A percentile compares a stretch with the other conserved stretches of the same genome.
Conservation (phyloP, 768 basidiomycete genomes). For the Lentinula edodes region DNA sequence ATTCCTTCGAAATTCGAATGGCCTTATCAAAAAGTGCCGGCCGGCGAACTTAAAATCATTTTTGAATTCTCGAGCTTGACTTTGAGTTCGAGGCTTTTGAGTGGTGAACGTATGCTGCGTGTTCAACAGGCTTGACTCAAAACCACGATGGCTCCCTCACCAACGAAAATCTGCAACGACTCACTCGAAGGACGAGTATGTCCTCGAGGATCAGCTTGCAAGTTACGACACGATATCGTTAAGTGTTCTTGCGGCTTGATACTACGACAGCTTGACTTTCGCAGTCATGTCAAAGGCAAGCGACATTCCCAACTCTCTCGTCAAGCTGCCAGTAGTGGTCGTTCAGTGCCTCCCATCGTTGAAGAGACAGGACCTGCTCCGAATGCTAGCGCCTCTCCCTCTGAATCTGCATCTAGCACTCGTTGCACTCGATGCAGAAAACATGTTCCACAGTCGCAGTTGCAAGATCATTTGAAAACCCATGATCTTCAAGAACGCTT, state of each 20-base stretch:
- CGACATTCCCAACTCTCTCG: constrained; percentile 15
- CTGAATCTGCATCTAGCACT: background rate
- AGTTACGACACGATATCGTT: constrained; percentile 28
- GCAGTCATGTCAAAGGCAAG: constrained; percentile 24
- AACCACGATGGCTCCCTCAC: constrained; percentile 7
- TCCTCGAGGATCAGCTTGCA: constrained; percentile 21
- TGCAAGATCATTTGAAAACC: constrained; percentile 22
- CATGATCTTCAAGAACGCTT: constrained; percentile 25
- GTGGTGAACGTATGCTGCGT: background rate
- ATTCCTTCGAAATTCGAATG: background rate
- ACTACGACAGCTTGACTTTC: constrained; percentile 13
- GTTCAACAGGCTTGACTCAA: background rate
- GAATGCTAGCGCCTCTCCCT: background rate
- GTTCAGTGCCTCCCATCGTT: background rate
- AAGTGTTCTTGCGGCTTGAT: constrained; percentile 30
- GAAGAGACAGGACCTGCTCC: background rate
- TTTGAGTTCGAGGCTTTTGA: background rate
- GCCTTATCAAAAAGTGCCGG: background rate
- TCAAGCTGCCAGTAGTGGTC: background rate
- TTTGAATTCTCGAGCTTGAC: background rate
- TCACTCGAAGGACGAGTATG: constrained; percentile 21
- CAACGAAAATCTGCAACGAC: constrained; percentile 20
- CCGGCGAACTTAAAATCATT: background rate
- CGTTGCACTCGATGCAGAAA: constrained; percentile 9
- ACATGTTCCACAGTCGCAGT: constrained; percentile 15